Base-by-base conservation (phyloP, 495 filamentous ascomycete species). In the Ramalina peruviana region DNA sequence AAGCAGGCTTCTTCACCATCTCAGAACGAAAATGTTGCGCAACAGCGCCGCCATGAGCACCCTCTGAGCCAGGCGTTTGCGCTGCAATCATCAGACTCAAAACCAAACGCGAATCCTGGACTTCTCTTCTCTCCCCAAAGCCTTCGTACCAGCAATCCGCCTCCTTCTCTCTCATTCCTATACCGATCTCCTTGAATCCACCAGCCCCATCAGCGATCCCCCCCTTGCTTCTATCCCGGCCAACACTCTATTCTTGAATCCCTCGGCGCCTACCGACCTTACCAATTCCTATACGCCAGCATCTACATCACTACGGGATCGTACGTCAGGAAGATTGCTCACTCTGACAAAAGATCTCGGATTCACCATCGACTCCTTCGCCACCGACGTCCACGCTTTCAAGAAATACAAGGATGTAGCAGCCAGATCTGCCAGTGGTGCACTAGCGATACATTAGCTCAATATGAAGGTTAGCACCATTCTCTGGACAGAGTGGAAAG, bases 311-410 rank as follows among this genome's bases (percentile, higher is more conserved):
- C 23, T 52, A 62, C 6, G 69, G 66, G 9, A 74, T 98, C 48
- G 88, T 90, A 66, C 85, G 86, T 57, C 74, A 74, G 17, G 70
- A 94, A 49, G 90, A 98, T 62, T 25, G 23, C 23, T 25, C 23
- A 6, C 23, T 3, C 23, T 25, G 23, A 25, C 23, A 25, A 52
- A 62, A 6, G 69, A 67, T 10, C 74, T 98, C 48, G 88, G 90
- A 66, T 86, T 86, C 57, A 74, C 73, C n/a, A 70, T 95, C 50
- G 92, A 98, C 63, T 68, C 72, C n/a, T 79, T 98, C 30, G 82
- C 83, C 2, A 81, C 86, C 39, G 83, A 84, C 51, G 71, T 96
- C 15, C 93, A 97, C 60, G 81, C 82, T 51, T 72, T 98, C 19
- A 75, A 81, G 52, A 70, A 81, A 43, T 82, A 83, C 53, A 76